Conservation (phyloP, 768 basidiomycete genomes). For the Psilocybe sp. region DNA sequence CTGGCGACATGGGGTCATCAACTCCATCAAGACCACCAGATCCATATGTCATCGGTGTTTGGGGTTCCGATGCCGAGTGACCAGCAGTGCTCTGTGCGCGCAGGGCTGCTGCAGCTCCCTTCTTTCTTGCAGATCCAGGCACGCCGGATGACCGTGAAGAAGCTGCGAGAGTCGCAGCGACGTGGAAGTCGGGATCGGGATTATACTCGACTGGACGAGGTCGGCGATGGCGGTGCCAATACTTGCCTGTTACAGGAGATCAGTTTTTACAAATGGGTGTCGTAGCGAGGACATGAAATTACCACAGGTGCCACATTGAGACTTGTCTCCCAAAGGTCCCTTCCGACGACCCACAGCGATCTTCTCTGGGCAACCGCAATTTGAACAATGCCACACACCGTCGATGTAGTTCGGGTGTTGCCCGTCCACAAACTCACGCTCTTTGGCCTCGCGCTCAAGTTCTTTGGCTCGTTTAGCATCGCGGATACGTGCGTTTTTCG, state of each 20-base stretch:
- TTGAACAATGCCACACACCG: constrained; percentile 93
- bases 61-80: constrained; percentile 42
- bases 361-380: constrained; percentile 87
- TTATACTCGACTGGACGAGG: constrained; percentile 82
- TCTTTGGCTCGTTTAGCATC: constrained; percentile 69
- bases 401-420: constrained; percentile 80
- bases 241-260: constrained; percentile 60
- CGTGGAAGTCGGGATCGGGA: constrained; percentile 69
- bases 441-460: constrained; percentile 78
- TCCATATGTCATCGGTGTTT: constrained; percentile 43
- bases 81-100: constrained; percentile 45
- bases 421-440: constrained; percentile 78
- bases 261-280: constrained; percentile 4
- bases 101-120: constrained; percentile 47
- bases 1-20: constrained; percentile 65
- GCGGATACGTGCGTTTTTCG: constrained; percentile 32
- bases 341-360: constrained; percentile 85
- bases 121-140: constrained; percentile 45
- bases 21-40: constrained; percentile 21
- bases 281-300: constrained; percentile 27
- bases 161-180: constrained; percentile 44
- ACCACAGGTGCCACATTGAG: constrained; percentile 93
- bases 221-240: constrained; percentile 82
- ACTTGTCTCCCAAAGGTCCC: constrained; percentile 86
- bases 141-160: constrained; percentile 48